A percentile compares a stretch with the other conserved stretches of the same genome.
Conservation (phyloP, 495 filamentous ascomycete genomes). For the Tetracladium setigerum region DNA sequence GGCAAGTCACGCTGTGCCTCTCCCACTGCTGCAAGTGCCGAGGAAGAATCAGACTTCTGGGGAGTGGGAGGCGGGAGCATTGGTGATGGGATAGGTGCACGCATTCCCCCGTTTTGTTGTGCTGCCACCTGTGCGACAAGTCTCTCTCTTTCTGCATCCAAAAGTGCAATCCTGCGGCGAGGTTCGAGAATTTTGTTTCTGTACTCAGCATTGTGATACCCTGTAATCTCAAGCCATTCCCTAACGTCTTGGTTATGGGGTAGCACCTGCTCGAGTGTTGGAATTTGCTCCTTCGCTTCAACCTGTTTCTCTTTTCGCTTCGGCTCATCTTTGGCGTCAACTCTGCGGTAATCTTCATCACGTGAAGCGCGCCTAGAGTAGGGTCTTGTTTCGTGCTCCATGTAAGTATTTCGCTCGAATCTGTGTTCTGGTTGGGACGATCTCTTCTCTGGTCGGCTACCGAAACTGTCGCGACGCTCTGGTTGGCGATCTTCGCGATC, state of each 20-base stretch:
- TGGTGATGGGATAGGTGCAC: constrained; percentile 9
- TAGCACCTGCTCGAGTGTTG: constrained; percentile 8
- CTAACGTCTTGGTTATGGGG: constrained; percentile 37
- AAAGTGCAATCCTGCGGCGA: constrained; percentile 32
- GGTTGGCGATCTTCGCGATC: constrained; percentile 2
- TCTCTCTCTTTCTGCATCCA: constrained; percentile 32
- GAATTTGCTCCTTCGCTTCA: not conserved
- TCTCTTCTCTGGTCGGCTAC: constrained; percentile 5
- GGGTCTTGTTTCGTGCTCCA: not conserved
- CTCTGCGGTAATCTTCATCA: constrained; percentile 8
- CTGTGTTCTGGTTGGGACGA: constrained; percentile 1
- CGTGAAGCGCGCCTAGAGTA: not conserved
- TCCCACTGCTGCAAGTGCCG: constrained; percentile 7
- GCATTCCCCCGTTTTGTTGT: constrained; percentile 20
- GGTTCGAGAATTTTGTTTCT: constrained; percentile 38
- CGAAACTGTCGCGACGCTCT: constrained; percentile 1
- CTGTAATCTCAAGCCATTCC: constrained; percentile 55
- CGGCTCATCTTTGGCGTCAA: not conserved
- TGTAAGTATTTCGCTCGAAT: constrained; percentile 8
- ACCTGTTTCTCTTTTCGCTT: constrained; percentile 4
- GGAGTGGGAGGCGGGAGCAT: constrained; percentile 15
- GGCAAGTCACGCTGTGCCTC: not conserved
- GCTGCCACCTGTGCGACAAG: constrained; percentile 30
- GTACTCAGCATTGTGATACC: constrained; percentile 44
- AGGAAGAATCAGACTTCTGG: constrained; percentile 1